Evolutionary conservation across 225 moss, liverwort and hornwort genomes (phyloP).

Genomic region (Sphagnum contortum): DNA sequence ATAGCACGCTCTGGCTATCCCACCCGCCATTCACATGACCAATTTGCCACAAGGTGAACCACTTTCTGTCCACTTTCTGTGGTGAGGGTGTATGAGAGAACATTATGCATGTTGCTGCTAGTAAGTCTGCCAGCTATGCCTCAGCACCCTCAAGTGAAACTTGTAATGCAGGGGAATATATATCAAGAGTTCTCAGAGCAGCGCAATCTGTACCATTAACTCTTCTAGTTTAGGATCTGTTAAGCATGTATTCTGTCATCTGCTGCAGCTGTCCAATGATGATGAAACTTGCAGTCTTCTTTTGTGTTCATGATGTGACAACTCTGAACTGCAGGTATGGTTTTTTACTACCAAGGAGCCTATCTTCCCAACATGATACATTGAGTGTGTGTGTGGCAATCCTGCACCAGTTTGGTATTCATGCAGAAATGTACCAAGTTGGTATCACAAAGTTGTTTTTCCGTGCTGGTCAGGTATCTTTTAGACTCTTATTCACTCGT

Average conservation of each 20-base stretch:
- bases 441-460: conserved; percentile 58
- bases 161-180: no score
- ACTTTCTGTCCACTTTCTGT: neutral
- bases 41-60: conserved; percentile 51
- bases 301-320: neutral
- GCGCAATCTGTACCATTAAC: no score
- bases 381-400: conserved; percentile 45
- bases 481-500: no score
- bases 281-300: no score
- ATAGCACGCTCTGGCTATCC: conserved; percentile 69
- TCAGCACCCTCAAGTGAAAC: no score
- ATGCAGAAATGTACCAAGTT: conserved; percentile 61
- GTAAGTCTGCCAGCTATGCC: no score
- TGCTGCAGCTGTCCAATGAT: no score
- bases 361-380: conserved; percentile 25
- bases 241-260: no score
- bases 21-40: conserved; percentile 42
- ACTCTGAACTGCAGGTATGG: conserved; percentile 36
- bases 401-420: conserved; percentile 55
- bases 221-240: no score
- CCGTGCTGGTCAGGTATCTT: conserved; percentile 52
- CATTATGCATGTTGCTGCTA: neutral
- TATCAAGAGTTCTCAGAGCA: no score
- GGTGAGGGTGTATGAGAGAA: neutral
- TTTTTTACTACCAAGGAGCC: conserved; percentile 38